Base-by-base conservation (phyloP, 148 eudicot genomes). In the Silene latifolia region DNA sequence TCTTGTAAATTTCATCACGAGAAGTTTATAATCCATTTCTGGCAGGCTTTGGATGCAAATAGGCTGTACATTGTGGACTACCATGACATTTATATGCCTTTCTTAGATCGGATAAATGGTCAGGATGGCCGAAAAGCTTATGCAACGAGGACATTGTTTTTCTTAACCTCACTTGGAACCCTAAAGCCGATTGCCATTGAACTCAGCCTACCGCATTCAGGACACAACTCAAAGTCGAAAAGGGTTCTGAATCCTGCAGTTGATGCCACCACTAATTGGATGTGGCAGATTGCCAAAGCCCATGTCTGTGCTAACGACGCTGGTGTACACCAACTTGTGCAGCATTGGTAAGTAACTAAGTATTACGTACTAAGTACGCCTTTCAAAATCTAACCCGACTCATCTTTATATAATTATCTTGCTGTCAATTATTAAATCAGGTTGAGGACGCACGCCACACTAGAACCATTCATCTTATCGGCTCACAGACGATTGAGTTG, bases 271-370 rank as follows among this genome's bases (percentile, higher is more conserved):
- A 58, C 76, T 53, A 82, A 88, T 76, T 94, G 98, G 98, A 75
- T 81, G 71, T 94, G 97, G 98, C 90, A 83, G 56, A 82, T 94
- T 7, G 98, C 98, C 56, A 94, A 94, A 75, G 89, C 98, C 70
- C 98, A 94, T 72, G 98, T 91, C 7, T 94, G 97, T 72, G 84
- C 98, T 46, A 94, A 94, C 18, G 98, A 94, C 74, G 97, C 98
- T 9, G 93, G 96, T 8, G 97, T 85, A 10, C 98, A 94, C 86
- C 98, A 94, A 81, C 96, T 94, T 3, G 88, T 89, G 44, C 83
- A 94, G 72, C 98, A 94, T 79, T 94, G 98, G 98, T 93, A 20
- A 17, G 11, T 9, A 97, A 94, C 77, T 84, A 94, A n/a, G n/a
- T n/a, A n/a, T n/a, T n/a, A n/a, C n/a, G n/a, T n/a, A n/a, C n/a